A percentile compares a stretch with the other conserved stretches of the same genome.
These are phyloP conservation scores for Hirschfeldia incana DNA, from an alignment of 345 rosid genomes.

Conservation along the genomic window DNA sequence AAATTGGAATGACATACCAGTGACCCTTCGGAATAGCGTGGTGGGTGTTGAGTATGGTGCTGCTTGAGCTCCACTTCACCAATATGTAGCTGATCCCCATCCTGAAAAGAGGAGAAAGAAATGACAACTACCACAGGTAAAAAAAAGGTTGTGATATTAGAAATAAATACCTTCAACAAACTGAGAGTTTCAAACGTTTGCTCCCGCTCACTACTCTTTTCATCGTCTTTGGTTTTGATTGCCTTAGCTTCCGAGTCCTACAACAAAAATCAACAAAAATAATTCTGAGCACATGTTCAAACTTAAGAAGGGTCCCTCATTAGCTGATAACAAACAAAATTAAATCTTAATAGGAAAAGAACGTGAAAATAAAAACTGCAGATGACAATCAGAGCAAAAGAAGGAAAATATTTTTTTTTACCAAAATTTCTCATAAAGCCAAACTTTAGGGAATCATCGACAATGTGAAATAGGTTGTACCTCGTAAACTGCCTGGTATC, in stretches of 20 bases:
- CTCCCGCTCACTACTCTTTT: slow-evolving; percentile 39
- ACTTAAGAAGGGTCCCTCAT: background rate
- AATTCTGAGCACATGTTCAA: slow-evolving; percentile 8
- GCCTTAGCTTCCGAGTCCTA: slow-evolving; percentile 77
- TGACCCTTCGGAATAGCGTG: slow-evolving; percentile 91
- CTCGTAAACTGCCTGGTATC: slow-evolving; percentile 86
- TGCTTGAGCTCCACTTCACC: slow-evolving; percentile 61
- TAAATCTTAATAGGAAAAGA: slow-evolving; percentile 7
- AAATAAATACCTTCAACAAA: slow-evolving; percentile 62
- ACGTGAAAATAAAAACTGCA: background rate
- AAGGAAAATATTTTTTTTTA: background rate
- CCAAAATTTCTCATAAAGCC: background rate
- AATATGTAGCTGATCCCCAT: slow-evolving; percentile 57
- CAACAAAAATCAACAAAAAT: slow-evolving; percentile 27
- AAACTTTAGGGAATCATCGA: slow-evolving; percentile 24
- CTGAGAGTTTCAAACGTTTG: slow-evolving; percentile 57
- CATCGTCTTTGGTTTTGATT: slow-evolving; percentile 52
- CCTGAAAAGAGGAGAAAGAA: slow-evolving; percentile 44
- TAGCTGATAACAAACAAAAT: slow-evolving; percentile 16
- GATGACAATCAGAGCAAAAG: background rate
- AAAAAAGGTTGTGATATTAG: slow-evolving; percentile 1
- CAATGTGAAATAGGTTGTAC: slow-evolving; percentile 42
- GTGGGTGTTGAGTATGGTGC: slow-evolving; percentile 81
- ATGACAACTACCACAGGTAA: slow-evolving; percentile 4
- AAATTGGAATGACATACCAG: slow-evolving; percentile 54